Evolutionary conservation across 2,329 filamentous ascomycete genomes (phyloP).

Genomic region (Fusarium tricinctum): DNA sequence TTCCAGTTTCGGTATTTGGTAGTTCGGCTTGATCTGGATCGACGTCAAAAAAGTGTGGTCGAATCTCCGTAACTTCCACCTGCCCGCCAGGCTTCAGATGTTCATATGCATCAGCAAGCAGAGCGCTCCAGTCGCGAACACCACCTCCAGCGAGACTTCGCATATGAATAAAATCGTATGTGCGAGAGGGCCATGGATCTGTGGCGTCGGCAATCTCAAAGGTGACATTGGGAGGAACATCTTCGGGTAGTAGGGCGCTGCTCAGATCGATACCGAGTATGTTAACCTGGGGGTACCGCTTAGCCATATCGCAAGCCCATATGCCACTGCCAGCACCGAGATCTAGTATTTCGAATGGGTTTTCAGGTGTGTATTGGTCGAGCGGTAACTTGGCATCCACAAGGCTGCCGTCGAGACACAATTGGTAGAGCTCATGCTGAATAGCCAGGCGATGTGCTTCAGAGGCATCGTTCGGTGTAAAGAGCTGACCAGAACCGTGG

Average conservation of each 20-base stretch:
- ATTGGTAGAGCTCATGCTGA: constrained; percentile 55
- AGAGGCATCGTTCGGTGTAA: constrained; percentile 54
- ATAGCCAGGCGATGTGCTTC: constrained; percentile 52
- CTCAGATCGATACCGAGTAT: constrained; percentile 60
- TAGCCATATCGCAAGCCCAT: constrained; percentile 61
- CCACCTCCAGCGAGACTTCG: constrained; percentile 62
- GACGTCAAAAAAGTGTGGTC: constrained; percentile 58
- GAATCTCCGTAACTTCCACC: constrained; percentile 61
- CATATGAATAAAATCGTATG: constrained; percentile 60
- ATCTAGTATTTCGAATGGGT: constrained; percentile 56
- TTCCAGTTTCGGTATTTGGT: constrained; percentile 15
- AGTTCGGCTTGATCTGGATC: constrained; percentile 48
- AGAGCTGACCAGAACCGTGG: constrained; percentile 54
- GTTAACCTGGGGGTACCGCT: constrained; percentile 56
- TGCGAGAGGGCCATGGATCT: constrained; percentile 57
- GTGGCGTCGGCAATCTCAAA: constrained; percentile 72
- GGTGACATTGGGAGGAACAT: constrained; percentile 70
- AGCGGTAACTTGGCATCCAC: constrained; percentile 53
- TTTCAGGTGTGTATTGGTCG: constrained; percentile 39
- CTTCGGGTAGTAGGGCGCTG: constrained; percentile 56
- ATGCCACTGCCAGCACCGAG: constrained; percentile 59
- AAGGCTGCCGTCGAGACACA: constrained; percentile 53
- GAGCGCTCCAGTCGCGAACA: constrained; percentile 57
- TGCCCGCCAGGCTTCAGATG: constrained; percentile 61
- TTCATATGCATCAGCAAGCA: constrained; percentile 55